phyloP scores from a whole-genome alignment of 2,329 filamentous ascomycete species.

The Thielaviopsis populi region DNA sequence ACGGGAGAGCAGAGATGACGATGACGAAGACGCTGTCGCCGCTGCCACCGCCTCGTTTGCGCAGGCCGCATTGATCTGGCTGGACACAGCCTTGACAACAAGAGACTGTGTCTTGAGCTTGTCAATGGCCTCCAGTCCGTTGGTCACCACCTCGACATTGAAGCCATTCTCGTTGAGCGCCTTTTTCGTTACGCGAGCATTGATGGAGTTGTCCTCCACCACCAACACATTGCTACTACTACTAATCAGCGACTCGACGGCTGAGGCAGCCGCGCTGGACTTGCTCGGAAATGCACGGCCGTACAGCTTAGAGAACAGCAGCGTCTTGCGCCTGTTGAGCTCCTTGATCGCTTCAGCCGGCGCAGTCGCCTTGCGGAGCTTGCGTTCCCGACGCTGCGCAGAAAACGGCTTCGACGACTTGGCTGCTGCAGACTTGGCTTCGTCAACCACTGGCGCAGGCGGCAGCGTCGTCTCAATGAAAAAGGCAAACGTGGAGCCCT shows the following conservation, averaged over 20 bases:
- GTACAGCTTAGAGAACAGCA: not conserved
- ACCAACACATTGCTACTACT: slow-evolving; percentile 32
- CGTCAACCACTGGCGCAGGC: slow-evolving; percentile 26
- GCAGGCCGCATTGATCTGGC: not conserved
- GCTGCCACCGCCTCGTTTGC: not conserved
- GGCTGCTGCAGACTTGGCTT: slow-evolving; percentile 20
- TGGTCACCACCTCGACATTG: slow-evolving; percentile 38
- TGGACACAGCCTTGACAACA: slow-evolving; percentile 4
- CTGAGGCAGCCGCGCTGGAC: not conserved
- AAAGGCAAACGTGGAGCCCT: slow-evolving; percentile 63
- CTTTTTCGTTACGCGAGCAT: slow-evolving; percentile 40
- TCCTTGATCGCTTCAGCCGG: not conserved
- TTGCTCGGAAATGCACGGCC: not conserved
- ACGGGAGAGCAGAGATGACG: not conserved
- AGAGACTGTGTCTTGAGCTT: slow-evolving; percentile 23
- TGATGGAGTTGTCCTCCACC: slow-evolving; percentile 47
- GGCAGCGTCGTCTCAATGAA: slow-evolving; percentile 47
- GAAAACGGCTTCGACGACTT: not conserved
- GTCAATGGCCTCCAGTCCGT: slow-evolving; percentile 41
- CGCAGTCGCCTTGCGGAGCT: not conserved
- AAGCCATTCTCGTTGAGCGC: slow-evolving; percentile 37
- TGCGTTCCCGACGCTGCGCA: not conserved
- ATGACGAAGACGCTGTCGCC: not conserved
- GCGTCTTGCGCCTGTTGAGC: not conserved
- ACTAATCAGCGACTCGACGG: not conserved